Base-by-base conservation (phyloP, 2,329 filamentous ascomycete genomes). In the Amauroascus verrucosus region DNA sequence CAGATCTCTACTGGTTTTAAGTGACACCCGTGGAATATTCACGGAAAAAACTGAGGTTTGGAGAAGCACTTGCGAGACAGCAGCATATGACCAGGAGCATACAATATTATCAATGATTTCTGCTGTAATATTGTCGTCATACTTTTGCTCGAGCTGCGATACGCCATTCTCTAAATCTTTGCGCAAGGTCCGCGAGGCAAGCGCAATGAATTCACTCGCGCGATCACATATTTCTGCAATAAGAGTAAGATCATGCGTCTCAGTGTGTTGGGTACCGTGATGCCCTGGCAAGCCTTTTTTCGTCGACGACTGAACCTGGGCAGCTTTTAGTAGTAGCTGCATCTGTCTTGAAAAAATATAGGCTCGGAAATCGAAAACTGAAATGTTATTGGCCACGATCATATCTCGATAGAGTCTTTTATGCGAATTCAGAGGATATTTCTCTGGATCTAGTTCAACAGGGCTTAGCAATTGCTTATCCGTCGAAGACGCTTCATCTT, bases 271-370 rank as follows among this genome's bases (percentile, higher is more conserved):
- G 22, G 75, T 76, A 0, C 74, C 70, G 0, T 75, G 70, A 7
- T 70, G 74, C 0, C 54, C 59, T 33, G 50, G 48, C 11, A 60
- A 58, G 14, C 62, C 55, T 9, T 68, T 64, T 16, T 62, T 63
- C n/a, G 59, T 61, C 55, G 60, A 59, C 40, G 72, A 55, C 24
- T 65, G 72, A 18, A 64, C 64, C 63, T 91, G 93, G n/a, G 86
- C 89, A 1, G 95, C 77, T 3, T 90, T 81, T 11, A 95, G 75
- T 1, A 97, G 76, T 0, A 98, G 72, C 2, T 85, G 80, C 57
- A 95, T 81, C 63, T 98, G 91, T 22, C 93, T 81, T 2, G 88
- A 83, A 67, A 97, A 98, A 11, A 98, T 83, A 66, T 98, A 98
- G 61, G 86, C 88, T 48, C 88, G 79, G 66, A 98, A 97, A 67